phyloP scores from a whole-genome alignment of 2,329 filamentous ascomycete genomes.

The Chaetomiaceae sp. region DNA sequence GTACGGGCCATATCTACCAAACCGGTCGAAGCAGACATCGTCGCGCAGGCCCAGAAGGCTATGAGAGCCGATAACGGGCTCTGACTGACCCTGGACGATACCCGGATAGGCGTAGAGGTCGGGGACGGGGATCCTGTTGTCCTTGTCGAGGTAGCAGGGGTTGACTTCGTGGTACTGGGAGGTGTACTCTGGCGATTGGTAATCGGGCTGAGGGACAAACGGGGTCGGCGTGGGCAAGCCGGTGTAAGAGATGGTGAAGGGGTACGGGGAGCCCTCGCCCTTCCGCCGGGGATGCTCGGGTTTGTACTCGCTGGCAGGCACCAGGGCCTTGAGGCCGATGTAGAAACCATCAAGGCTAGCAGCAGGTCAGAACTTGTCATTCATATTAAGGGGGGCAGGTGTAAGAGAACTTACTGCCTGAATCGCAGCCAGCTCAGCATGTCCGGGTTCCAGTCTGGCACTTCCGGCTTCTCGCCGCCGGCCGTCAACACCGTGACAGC shows the following conservation, averaged over 20 bases:
- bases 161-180: conserved; percentile 49
- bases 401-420: conserved; percentile 37
- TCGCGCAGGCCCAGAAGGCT: conserved; percentile 67
- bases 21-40: conserved; percentile 84
- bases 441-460: conserved; percentile 22
- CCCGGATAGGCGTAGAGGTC: conserved; percentile 66
- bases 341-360: conserved; percentile 74
- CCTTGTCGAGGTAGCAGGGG: conserved; percentile 60
- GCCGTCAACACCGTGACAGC: conserved; percentile 12
- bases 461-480: not conserved
- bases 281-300: conserved; percentile 65
- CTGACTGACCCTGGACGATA: conserved; percentile 70
- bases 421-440: conserved; percentile 38
- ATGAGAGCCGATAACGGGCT: conserved; percentile 73
- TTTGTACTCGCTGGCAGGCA: conserved; percentile 57
- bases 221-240: conserved; percentile 42
- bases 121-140: conserved; percentile 53
- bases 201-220: conserved; percentile 68
- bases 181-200: conserved; percentile 53
- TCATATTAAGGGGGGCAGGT: not conserved
- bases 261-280: conserved; percentile 34
- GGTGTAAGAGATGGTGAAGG: conserved; percentile 33
- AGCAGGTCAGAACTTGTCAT: conserved; percentile 18
- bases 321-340: conserved; percentile 68
- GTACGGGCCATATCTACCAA: conserved; percentile 78